phyloP scores from a whole-genome alignment of 495 filamentous ascomycete species.

The Daldinia childiae region DNA sequence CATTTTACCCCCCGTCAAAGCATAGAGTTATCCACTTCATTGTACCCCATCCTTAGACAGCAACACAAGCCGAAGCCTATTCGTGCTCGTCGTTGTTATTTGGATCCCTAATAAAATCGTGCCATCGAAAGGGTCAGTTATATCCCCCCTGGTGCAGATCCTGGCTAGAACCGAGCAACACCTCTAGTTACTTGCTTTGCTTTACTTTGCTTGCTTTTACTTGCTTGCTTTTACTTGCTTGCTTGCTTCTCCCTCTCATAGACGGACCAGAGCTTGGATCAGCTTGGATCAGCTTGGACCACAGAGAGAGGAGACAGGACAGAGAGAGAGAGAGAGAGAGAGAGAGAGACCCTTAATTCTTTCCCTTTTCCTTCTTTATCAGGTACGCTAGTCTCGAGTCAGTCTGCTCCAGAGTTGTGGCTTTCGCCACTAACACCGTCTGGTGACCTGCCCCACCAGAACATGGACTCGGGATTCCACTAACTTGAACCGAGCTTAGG shows the following conservation, averaged over 20 bases:
- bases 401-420: constrained; percentile 43
- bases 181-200: constrained; percentile 21
- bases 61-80: constrained; percentile 3
- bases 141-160: constrained; percentile 39
- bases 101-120: constrained; percentile 25
- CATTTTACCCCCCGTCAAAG: constrained; percentile 17
- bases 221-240: too few species aligned
- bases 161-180: constrained; percentile 40
- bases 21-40: constrained; percentile 38
- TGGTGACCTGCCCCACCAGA: constrained; percentile 50
- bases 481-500: constrained; percentile 40
- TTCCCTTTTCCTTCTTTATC: constrained; percentile 16
- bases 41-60: constrained; percentile 18
- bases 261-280: constrained; percentile 7
- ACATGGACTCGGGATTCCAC: constrained; percentile 46
- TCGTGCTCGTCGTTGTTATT: background rate
- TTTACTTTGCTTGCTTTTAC: too few species aligned
- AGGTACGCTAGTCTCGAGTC: constrained; percentile 45
- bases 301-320: background rate
- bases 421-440: constrained; percentile 52
- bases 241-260: background rate
- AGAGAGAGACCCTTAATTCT: constrained; percentile 25
- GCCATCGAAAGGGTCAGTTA: constrained; percentile 29
- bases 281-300: constrained; percentile 6
- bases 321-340: background rate